These are phyloP conservation scores for Cryphonectria naterciae DNA, from an alignment of 2,329 filamentous ascomycete genomes.

Conservation along the genomic window DNA sequence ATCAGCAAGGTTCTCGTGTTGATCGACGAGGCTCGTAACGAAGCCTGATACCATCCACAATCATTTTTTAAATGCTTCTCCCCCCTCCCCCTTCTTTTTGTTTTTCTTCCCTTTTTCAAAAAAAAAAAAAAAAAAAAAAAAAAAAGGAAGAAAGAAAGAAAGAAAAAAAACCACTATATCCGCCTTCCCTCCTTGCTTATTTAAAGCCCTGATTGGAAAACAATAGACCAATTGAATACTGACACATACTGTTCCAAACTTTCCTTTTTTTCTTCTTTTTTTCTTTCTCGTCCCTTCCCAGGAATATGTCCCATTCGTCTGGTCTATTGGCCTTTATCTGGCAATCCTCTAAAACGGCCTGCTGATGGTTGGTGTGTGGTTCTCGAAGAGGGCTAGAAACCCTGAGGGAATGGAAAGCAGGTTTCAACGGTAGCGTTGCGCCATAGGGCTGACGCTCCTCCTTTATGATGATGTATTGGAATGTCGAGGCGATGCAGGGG, in stretches of 20 bases:
- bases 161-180: background rate
- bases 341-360: background rate
- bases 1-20: slow-evolving; percentile 17
- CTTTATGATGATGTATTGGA: background rate
- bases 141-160: no score
- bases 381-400: background rate
- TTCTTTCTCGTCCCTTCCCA: background rate
- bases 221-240: background rate
- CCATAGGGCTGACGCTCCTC: slow-evolving; percentile 10
- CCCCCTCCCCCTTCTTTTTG: background rate
- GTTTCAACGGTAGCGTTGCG: background rate
- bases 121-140: background rate
- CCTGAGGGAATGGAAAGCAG: background rate
- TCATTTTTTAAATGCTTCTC: background rate
- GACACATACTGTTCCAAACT: background rate
- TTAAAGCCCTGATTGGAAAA: background rate
- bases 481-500: background rate
- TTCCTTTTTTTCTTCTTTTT: background rate
- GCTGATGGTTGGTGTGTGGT: background rate
- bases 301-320: background rate
- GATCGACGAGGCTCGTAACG: slow-evolving; percentile 11
- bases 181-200: background rate
- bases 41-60: background rate
- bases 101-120: background rate
- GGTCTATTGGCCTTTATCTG: background rate